Base-by-base conservation (phyloP, 2,329 filamentous ascomycete genomes). In the Claviceps pazoutovae region DNA sequence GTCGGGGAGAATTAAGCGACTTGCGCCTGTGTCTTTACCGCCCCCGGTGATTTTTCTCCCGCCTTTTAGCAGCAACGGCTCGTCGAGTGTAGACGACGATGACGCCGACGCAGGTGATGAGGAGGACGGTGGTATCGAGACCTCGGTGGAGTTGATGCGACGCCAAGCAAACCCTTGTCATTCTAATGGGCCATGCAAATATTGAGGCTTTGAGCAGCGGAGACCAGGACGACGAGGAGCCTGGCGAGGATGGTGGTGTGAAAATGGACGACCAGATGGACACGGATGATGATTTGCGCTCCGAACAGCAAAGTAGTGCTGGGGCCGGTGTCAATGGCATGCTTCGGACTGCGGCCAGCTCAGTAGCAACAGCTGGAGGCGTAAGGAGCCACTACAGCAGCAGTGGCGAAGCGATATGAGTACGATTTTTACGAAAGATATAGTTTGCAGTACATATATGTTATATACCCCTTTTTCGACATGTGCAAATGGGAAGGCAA, bases 21-120 rank as follows among this genome's bases (percentile, higher is more conserved):
- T 78, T 7, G 63, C 68, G 0, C 75, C 77, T 0, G 67, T 72
- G 0, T 63, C 74, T 1, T 66, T 80, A 0, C 77, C 77, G 0
- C 75, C 75, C 0, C 74, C 77, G 0, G 68, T 71, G 2, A 73
- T 74, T 53, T 79, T 75, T 59, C 73, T 74, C 56, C 71, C 71
- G 0, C 70, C 70, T 0, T 71, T 74, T 44, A 75, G 71, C 54
- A 60, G 67, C 9, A 71, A 71, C 9, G 71, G 71, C 45, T 61
- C 64, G 5, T 68, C 64, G 2, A 64, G 65, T 4, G 60, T 57
- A 1, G 62, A 64, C 3, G 67, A 67, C 0, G 60, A 67, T 7
- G 59, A 59, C 2, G 53, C 54, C 5, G 56, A 51, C 8, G 64
- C 61, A 0, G 62, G 67, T 0, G 56, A 57, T 3, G 62, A 64